phyloP scores from a whole-genome alignment of 768 basidiomycete species.

The Pisolithus sp. region DNA sequence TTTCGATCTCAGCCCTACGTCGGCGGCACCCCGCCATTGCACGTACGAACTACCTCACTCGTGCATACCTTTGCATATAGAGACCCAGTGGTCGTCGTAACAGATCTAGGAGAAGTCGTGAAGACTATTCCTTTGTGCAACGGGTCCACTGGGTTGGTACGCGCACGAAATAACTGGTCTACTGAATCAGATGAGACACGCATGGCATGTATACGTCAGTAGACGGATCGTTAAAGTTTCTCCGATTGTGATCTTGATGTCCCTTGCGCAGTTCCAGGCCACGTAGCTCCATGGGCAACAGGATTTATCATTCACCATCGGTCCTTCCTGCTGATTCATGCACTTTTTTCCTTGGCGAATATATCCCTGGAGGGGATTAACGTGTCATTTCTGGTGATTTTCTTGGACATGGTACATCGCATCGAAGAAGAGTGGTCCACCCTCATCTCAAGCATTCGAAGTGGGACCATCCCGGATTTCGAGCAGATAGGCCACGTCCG shows the following conservation, averaged over 20 bases:
- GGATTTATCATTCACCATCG: constrained; percentile 2
- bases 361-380: background rate
- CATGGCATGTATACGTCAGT: too few relatives aligned
- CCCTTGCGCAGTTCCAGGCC: too few relatives aligned
- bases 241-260: too few relatives aligned
- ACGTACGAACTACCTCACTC: background rate
- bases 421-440: constrained; percentile 6
- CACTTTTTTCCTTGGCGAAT: constrained; percentile 4
- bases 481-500: background rate
- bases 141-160: too few relatives aligned
- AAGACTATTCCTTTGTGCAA: too few relatives aligned
- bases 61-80: background rate
- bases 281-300: too few relatives aligned
- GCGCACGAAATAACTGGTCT: too few relatives aligned
- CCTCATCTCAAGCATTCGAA: constrained; percentile 1
- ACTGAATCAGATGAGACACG: too few relatives aligned
- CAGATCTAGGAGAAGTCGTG: background rate
- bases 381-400: background rate
- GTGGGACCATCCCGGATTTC: constrained; percentile 2
- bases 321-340: constrained; percentile 6
- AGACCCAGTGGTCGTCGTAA: background rate
- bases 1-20: too few relatives aligned
- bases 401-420: constrained; percentile 1
- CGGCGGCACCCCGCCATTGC: too few relatives aligned
- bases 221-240: too few relatives aligned